Evolutionary conservation across 495 filamentous ascomycete genomes (phyloP).

Genomic region (Oleoguttula mirabilis): DNA sequence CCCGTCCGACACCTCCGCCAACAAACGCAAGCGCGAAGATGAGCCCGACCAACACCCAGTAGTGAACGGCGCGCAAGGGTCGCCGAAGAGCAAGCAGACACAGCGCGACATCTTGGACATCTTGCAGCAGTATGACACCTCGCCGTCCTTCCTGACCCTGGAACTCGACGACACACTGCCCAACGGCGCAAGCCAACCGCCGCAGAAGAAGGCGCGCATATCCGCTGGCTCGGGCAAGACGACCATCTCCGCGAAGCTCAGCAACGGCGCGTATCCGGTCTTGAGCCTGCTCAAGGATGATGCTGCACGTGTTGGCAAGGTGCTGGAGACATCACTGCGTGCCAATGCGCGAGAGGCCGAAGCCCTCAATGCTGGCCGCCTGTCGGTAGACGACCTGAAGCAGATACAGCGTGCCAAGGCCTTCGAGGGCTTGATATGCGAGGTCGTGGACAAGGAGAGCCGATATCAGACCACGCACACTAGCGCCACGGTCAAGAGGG

Average conservation of each 20-base stretch:
- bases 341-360: slow-evolving; percentile 5
- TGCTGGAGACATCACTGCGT: slow-evolving; percentile 4
- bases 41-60: not conserved
- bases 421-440: slow-evolving; percentile 14
- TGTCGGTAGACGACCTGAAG: slow-evolving; percentile 17
- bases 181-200: slow-evolving; percentile 20
- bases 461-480: not conserved
- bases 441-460: slow-evolving; percentile 12
- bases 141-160: slow-evolving; percentile 27
- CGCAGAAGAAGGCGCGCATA: slow-evolving; percentile 28
- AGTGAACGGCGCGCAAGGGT: not conserved
- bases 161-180: slow-evolving; percentile 1
- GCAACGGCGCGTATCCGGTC: slow-evolving; percentile 8
- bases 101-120: slow-evolving; percentile 17
- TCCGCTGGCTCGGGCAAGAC: slow-evolving; percentile 8
- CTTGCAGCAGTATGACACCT: slow-evolving; percentile 21
- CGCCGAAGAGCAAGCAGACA: not conserved
- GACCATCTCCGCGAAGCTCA: slow-evolving; percentile 16
- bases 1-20: slow-evolving; percentile 18
- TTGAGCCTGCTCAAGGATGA: slow-evolving; percentile 10
- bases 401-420: slow-evolving; percentile 18
- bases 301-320: slow-evolving; percentile 12
- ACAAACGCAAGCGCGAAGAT: slow-evolving; percentile 20
- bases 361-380: not conserved
- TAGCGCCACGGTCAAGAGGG: not conserved